Percentiles rank a stretch among this genome's conserved stretches.
Conservation (phyloP, 2,329 filamentous ascomycete genomes). For the Diatrype stigma region DNA sequence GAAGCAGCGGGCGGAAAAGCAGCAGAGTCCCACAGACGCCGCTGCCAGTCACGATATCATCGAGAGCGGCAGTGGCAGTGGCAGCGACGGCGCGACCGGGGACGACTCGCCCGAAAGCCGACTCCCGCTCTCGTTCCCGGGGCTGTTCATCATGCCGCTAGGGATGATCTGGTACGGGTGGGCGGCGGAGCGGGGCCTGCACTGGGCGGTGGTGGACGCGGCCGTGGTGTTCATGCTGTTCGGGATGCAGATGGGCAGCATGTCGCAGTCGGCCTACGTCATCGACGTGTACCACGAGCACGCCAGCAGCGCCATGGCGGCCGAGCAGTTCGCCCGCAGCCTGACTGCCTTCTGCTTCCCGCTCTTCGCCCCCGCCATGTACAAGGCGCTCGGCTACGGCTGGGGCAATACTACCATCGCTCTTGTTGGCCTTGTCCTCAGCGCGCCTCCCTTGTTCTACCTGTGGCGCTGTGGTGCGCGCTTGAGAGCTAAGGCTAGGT, state of each 20-base stretch:
- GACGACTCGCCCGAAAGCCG: constrained; percentile 53
- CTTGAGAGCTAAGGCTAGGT: constrained; percentile 21
- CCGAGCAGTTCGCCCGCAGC: constrained; percentile 39
- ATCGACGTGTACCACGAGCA: constrained; percentile 44
- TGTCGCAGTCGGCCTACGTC: constrained; percentile 34
- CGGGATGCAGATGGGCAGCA: constrained; percentile 27
- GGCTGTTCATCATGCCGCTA: constrained; percentile 37
- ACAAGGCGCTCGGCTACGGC: constrained; percentile 34
- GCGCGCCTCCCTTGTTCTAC: constrained; percentile 38
- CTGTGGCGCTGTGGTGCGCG: constrained; percentile 41
- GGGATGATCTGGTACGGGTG: constrained; percentile 42
- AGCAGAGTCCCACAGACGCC: not conserved
- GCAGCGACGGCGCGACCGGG: constrained; percentile 3
- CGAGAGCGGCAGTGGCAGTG: not conserved
- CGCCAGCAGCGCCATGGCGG: constrained; percentile 43
- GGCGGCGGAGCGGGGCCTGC: constrained; percentile 31
- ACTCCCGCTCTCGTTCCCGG: constrained; percentile 54
- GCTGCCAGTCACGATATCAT: not conserved
- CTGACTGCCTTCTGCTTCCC: constrained; percentile 46
- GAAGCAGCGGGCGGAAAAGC: constrained; percentile 1
- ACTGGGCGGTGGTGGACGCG: constrained; percentile 36
- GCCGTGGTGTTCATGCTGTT: constrained; percentile 30
- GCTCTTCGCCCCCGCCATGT: constrained; percentile 41
- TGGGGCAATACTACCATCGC: constrained; percentile 41
- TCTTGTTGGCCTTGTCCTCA: constrained; percentile 35